Evolutionary conservation across 1,139 yeast species (phyloP), one percentile per base, ranked within the genome.

Genomic region (Magnusiomyces ingens): DNA sequence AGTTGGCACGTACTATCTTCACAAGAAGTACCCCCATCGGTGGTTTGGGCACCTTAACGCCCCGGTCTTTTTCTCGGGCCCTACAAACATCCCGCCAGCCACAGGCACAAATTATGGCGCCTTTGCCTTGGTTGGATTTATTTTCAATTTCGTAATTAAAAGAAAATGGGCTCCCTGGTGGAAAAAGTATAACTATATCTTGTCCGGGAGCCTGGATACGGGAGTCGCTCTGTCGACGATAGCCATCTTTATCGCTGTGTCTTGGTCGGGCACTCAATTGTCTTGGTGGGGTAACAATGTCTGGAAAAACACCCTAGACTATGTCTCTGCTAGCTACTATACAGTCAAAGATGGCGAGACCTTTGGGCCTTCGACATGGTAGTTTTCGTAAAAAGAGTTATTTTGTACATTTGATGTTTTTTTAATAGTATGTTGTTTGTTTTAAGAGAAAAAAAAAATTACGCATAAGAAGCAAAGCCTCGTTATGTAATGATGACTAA

Each of bases 151-250:
- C 62, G 67, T 62, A 55, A 59, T 74, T 50, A 72, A 71, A 60
- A 69, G 67, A 55, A 66, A 64, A 57, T 49, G 53, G 55, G 17
- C 45, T 3, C 42, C 53, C 2, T 78, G 72, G 94, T 93, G 54
- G 90, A 81, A 61, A 85, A 76, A 57, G 94, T 86, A 72, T 88
- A 83, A 56, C 85, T 74, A 57, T 85, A 48, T 72, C 75, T 67
- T 67, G 73, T 61, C 63, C 65, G 58, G 63, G 70, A 62, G 68
- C 59, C 13, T 62, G 57, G 49, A 59, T 63, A 60, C 55, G 10
- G 57, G 57, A 64, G 72, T 55, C 61, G 54, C 78, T 80, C 41
- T 79, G 83, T 37, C 78, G 82, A 19, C 76, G 81, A 2, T 75
- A 79, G 2, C 71, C 76, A 2, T 70, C 75, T 11, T 70, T 77